Evolutionary conservation across 192 early-diverging fungal species (phyloP).

Genomic region (Tieghemiomyces parasiticus): DNA sequence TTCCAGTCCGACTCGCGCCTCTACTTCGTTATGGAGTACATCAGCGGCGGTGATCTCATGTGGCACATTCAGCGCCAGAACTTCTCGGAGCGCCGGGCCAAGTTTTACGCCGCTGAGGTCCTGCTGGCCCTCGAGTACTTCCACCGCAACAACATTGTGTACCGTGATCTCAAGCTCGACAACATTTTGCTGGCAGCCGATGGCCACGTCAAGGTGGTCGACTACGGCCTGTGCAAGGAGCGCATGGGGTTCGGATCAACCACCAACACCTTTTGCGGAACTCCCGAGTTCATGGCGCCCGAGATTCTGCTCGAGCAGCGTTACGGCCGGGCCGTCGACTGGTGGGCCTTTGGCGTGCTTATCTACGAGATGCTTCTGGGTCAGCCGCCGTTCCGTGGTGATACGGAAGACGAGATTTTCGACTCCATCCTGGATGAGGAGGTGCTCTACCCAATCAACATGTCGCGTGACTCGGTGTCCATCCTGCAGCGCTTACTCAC

Average conservation of each 20-base stretch:
- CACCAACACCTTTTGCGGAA: slow-evolving; percentile 94
- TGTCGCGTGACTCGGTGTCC: slow-evolving; percentile 84
- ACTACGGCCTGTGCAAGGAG: slow-evolving; percentile 97
- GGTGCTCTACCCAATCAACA: slow-evolving; percentile 84
- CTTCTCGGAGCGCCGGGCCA: slow-evolving; percentile 83
- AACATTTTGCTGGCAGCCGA: slow-evolving; percentile 84
- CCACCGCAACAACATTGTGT: slow-evolving; percentile 86
- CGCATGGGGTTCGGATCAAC: slow-evolving; percentile 79
- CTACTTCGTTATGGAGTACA: slow-evolving; percentile 98
- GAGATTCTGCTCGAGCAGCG: slow-evolving; percentile 92
- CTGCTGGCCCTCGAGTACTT: slow-evolving; percentile 91
- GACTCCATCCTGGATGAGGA: slow-evolving; percentile 94
- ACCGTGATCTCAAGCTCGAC: slow-evolving; percentile 94
- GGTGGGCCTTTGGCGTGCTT: slow-evolving; percentile 92
- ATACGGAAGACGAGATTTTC: slow-evolving; percentile 97
- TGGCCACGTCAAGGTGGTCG: slow-evolving; percentile 96
- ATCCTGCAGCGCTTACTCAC: slow-evolving; percentile 82
- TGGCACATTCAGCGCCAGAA: slow-evolving; percentile 90
- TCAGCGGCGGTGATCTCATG: slow-evolving; percentile 95
- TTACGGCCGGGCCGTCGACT: slow-evolving; percentile 93
- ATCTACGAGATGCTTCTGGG: slow-evolving; percentile 87
- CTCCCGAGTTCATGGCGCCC: slow-evolving; percentile 98
- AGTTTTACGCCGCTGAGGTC: slow-evolving; percentile 94
- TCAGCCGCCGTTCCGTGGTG: slow-evolving; percentile 85
- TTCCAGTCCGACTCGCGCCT: slow-evolving; percentile 91